Conservation (phyloP, 192 early-diverging fungal species). For the Pilaira anomala region DNA sequence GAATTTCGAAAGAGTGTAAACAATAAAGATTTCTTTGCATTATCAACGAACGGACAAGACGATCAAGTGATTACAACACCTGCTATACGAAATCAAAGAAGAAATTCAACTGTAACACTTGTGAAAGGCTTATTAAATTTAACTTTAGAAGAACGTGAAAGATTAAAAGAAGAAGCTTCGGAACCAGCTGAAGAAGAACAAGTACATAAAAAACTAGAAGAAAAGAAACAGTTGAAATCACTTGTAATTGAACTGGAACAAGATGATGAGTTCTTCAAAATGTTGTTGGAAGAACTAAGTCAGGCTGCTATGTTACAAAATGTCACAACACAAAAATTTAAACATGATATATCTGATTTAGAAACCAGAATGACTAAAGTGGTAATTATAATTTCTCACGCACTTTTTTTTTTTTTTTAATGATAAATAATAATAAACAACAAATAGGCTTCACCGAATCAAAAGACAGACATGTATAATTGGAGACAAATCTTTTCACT, state of each 20-base stretch:
- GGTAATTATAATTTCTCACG: conserved; percentile 8
- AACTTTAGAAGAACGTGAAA: background rate
- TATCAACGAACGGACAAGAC: background rate
- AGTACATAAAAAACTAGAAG: too few relatives aligned
- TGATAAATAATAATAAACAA: conserved; percentile 34
- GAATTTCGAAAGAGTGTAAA: conserved; percentile 4
- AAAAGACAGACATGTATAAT: conserved; percentile 69
- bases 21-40: conserved; percentile 14
- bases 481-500: conserved; percentile 69
- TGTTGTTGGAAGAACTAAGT: conserved; percentile 26
- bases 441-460: conserved; percentile 31
- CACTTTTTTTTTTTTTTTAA: background rate
- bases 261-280: conserved; percentile 38
- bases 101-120: background rate
- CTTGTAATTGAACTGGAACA: conserved; percentile 34
- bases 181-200: background rate
- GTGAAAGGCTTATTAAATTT: conserved; percentile 4
- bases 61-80: background rate
- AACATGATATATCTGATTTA: conserved; percentile 24
- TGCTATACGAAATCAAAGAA: background rate
- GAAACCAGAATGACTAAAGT: conserved; percentile 20
- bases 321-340: conserved; percentile 16
- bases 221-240: conserved; percentile 1
- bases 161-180: background rate
- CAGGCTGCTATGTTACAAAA: conserved; percentile 12